Base-by-base conservation (phyloP, 441 rosid genomes). In the Adansonia grandidieri region DNA sequence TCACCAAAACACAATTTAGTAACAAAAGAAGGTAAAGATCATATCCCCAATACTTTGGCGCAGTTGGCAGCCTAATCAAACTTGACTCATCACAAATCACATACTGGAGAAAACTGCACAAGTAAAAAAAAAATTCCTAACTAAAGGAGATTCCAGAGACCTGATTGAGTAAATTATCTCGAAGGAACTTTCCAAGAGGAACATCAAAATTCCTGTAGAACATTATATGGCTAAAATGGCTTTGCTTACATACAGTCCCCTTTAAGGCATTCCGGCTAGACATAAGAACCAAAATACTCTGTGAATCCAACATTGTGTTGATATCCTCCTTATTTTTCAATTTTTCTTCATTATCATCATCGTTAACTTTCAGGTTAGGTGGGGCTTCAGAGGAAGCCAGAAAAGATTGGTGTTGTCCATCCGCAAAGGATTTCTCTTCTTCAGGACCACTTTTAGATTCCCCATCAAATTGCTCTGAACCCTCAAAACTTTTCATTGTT, bases 221-320 rank as follows among this genome's bases (percentile, higher is more conserved):
- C 86, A 85, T 87, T 73, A 96, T 96, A 80, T 92, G 99, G 75
- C 98, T 94, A 84, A 94, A 93, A 87, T 86, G 99, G 87, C 92
- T 94, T 79, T 94, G 98, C 85, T 93, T 93, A 77, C 99, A 96
- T 62, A 93, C 80, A 68, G 85, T 87, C 77, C 96, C 97, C 80
- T 58, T 88, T 14, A 73, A 68, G 42, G 89, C 87, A 87, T 94
- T 94, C 75, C 92, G 87, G 76, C 91, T 88, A 37, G 99, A 94
- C 88, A 92, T 88, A 83, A 94, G 83, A 81, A 96, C 99, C 95
- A 96, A 89, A 80, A 96, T 96, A 85, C 99, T 90, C 75, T 87
- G 90, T 75, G 94, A 82, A 77, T 91, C 91, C 84, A 86, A 72
- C 69, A 87, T 83, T 66, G 86, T 67, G 77, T 84, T 90, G 71